A percentile compares a stretch with the other conserved stretches of the same genome.
Evolutionary conservation across 306 rosid species (phyloP).

Genomic region (Quercus aquifolioides): DNA sequence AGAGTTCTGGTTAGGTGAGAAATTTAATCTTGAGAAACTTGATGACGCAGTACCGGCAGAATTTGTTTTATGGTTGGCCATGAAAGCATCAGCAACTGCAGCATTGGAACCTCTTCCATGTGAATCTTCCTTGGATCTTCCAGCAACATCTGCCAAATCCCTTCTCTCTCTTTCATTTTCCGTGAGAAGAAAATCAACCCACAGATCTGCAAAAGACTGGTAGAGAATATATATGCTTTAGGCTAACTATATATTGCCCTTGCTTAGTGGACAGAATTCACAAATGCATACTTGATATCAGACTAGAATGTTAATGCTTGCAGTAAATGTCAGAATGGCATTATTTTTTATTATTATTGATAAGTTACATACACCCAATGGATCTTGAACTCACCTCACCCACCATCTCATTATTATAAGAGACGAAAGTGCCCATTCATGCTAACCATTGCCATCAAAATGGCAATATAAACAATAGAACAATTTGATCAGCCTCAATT

Average conservation of each 20-base stretch:
- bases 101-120: conserved; percentile 27
- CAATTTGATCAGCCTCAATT: not conserved
- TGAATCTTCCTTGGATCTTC: conserved; percentile 39
- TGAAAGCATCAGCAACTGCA: conserved; percentile 4
- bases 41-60: conserved; percentile 28
- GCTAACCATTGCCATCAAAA: not conserved
- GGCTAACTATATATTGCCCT: not conserved
- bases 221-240: conserved; percentile 6
- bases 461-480: not conserved
- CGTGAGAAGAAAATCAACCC: conserved; percentile 99
- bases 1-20: conserved; percentile 38
- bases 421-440: no score
- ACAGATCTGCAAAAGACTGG: conserved; percentile 98
- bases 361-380: no score
- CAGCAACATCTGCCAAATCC: conserved; percentile 43
- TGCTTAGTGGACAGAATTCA: not conserved
- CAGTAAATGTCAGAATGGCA: not conserved
- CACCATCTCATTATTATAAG: no score
- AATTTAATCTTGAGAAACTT: conserved; percentile 23
- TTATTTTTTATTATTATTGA: not conserved
- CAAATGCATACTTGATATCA: not conserved
- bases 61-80: conserved; percentile 35
- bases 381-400: no score
- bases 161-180: conserved; percentile 83
- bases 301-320: not conserved